A percentile compares a stretch with the other conserved stretches of the same genome.
These are phyloP conservation scores for Leccinellum luteum DNA, from an alignment of 768 basidiomycete genomes.

Conservation along the genomic window DNA sequence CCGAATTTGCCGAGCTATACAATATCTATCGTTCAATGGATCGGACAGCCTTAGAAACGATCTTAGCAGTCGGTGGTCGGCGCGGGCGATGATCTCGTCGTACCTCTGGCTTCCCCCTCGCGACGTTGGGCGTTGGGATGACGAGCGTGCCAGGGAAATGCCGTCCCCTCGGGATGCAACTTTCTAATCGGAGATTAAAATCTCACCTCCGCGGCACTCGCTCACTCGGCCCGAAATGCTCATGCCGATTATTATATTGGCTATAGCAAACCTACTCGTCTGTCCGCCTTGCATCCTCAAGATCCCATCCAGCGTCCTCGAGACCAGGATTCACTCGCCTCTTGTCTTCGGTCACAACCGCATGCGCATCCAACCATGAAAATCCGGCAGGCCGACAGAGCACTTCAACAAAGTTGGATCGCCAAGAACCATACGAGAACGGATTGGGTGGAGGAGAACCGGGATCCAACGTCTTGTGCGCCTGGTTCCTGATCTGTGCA, in stretches of 20 bases:
- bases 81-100: conserved; percentile 9
- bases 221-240: conserved; percentile 1
- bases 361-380: conserved; percentile 73
- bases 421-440: conserved; percentile 78
- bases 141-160: conserved; percentile 25
- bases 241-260: conserved; percentile 2
- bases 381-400: conserved; percentile 78
- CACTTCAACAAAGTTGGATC: conserved; percentile 69
- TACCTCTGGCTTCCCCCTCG: conserved; percentile 17
- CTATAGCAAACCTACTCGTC: conserved; percentile 11
- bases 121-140: conserved; percentile 11
- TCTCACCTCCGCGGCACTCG: conserved; percentile 17
- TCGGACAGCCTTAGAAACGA: conserved; percentile 1
- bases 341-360: conserved; percentile 65
- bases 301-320: conserved; percentile 30
- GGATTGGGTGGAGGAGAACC: conserved; percentile 76
- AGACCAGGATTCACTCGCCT: conserved; percentile 73
- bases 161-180: conserved; percentile 22
- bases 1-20: conserved; percentile 34
- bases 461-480: conserved; percentile 66
- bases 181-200: conserved; percentile 26
- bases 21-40: conserved; percentile 10
- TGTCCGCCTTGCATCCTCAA: conserved; percentile 13
- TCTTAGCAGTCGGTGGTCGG: conserved; percentile 14
- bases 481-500: conserved; percentile 77